These are phyloP conservation scores for Moesziomyces globuligerus DNA, from an alignment of 1,284 basidiomycete genomes.

Conservation along the genomic window DNA sequence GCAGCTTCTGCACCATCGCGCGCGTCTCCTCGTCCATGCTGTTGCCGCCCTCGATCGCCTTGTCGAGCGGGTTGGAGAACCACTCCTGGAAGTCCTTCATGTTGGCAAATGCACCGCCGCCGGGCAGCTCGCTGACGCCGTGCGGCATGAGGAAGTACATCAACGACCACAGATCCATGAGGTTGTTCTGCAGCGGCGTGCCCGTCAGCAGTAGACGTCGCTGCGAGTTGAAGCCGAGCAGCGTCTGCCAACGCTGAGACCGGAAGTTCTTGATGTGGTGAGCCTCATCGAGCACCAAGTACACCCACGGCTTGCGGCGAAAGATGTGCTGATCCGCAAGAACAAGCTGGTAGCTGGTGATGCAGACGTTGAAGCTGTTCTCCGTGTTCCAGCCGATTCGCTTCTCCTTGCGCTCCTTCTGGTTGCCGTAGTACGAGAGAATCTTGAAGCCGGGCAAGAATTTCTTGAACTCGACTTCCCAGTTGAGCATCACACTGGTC, in stretches of 20 bases:
- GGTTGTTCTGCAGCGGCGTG: constrained; percentile 93
- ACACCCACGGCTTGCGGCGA: constrained; percentile 94
- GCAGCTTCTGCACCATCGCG: constrained; percentile 87
- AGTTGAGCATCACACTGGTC: constrained; percentile 93
- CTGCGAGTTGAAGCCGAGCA: constrained; percentile 92
- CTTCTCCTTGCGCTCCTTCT: constrained; percentile 90
- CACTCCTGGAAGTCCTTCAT: constrained; percentile 94
- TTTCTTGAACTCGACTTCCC: constrained; percentile 99
- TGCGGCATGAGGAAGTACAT: constrained; percentile 95
- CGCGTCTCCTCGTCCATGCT: constrained; percentile 83
- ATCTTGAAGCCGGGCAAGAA: constrained; percentile 93
- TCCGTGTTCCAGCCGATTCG: constrained; percentile 94
- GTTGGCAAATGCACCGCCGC: constrained; percentile 82
- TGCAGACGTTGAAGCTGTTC: constrained; percentile 92
- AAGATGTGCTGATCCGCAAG: constrained; percentile 93
- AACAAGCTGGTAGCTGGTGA: constrained; percentile 91
- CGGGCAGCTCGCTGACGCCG: constrained; percentile 66
- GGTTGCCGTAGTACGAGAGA: constrained; percentile 89
- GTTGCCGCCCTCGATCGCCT: constrained; percentile 88
- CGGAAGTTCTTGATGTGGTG: constrained; percentile 99
- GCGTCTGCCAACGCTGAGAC: constrained; percentile 91
- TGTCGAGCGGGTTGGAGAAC: constrained; percentile 89
- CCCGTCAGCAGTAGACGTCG: constrained; percentile 88
- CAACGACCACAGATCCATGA: constrained; percentile 94
- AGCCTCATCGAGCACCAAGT: constrained; percentile 95